These are phyloP conservation scores for Quillaja saponaria DNA, from an alignment of 306 rosid species.

Conservation along the genomic window DNA sequence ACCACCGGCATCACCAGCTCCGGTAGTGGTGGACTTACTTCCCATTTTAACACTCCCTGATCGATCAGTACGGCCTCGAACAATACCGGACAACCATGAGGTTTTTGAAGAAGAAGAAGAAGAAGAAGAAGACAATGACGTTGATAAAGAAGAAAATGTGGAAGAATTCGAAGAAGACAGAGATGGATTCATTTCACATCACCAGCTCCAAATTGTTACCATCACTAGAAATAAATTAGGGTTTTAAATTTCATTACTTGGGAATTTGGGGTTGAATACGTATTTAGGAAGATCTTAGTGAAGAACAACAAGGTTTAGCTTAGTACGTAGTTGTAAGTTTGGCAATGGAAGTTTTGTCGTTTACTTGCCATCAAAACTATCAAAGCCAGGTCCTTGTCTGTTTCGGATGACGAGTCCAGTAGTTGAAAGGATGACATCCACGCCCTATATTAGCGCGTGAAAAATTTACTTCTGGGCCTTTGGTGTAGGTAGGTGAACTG, in stretches of 20 bases:
- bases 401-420: not conserved
- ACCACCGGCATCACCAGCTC: slow-evolving; percentile 38
- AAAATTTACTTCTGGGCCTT: no score
- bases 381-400: not conserved
- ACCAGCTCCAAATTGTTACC: slow-evolving; percentile 13
- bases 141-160: slow-evolving; percentile 16
- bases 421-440: not conserved
- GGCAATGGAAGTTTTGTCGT: not conserved
- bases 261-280: not conserved
- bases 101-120: slow-evolving; percentile 48
- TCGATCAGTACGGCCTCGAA: slow-evolving; percentile 67
- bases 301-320: not conserved
- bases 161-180: slow-evolving; percentile 46
- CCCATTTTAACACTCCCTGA: slow-evolving; percentile 48
- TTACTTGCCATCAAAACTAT: no score
- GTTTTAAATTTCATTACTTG: not conserved
- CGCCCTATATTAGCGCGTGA: slow-evolving; percentile 19
- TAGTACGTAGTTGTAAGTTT: not conserved
- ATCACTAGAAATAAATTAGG: slow-evolving; percentile 7
- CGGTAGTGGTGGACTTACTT: slow-evolving; percentile 31
- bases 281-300: slow-evolving; percentile 4
- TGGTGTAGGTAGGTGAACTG: no score
- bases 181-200: slow-evolving; percentile 65
- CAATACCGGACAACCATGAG: slow-evolving; percentile 90
- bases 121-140: slow-evolving; percentile 44